These are phyloP conservation scores for Colletotrichum sp. DNA, from an alignment of 2,329 filamentous ascomycete genomes.

Conservation along the genomic window DNA sequence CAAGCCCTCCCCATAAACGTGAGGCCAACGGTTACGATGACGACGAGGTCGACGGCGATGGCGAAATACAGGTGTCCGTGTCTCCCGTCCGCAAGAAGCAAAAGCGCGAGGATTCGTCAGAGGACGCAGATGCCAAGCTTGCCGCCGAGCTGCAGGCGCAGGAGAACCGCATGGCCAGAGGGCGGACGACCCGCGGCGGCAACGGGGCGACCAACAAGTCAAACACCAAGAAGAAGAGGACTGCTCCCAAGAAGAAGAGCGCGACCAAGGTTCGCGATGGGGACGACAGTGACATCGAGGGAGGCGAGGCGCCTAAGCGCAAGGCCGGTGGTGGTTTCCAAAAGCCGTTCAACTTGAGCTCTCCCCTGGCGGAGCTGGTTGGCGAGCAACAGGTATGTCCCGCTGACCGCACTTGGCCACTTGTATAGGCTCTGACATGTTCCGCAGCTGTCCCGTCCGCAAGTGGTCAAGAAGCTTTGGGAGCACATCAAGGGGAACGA, in stretches of 20 bases:
- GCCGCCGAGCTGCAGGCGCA: slow-evolving; percentile 91
- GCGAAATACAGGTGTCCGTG: slow-evolving; percentile 53
- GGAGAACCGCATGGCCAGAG: slow-evolving; percentile 75
- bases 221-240: slow-evolving; percentile 65
- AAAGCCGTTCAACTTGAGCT: slow-evolving; percentile 79
- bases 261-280: slow-evolving; percentile 75
- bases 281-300: slow-evolving; percentile 80
- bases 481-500: slow-evolving; percentile 88
- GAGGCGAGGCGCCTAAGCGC: slow-evolving; percentile 67
- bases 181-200: slow-evolving; percentile 79
- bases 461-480: slow-evolving; percentile 97
- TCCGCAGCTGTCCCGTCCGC: slow-evolving; percentile 81
- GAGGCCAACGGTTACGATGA: slow-evolving; percentile 37
- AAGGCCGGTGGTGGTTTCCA: slow-evolving; percentile 94
- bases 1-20: slow-evolving; percentile 39
- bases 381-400: slow-evolving; percentile 67
- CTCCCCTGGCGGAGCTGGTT: slow-evolving; percentile 71
- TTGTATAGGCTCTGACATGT: slow-evolving; percentile 24
- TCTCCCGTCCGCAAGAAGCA: slow-evolving; percentile 69
- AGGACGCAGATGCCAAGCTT: slow-evolving; percentile 84
- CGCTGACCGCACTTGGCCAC: neutral
- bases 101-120: slow-evolving; percentile 61
- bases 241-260: slow-evolving; percentile 74
- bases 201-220: slow-evolving; percentile 58
- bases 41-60: slow-evolving; percentile 36